phyloP scores from a whole-genome alignment of 2,329 filamentous ascomycete genomes.

The Coniochaeta sp. region DNA sequence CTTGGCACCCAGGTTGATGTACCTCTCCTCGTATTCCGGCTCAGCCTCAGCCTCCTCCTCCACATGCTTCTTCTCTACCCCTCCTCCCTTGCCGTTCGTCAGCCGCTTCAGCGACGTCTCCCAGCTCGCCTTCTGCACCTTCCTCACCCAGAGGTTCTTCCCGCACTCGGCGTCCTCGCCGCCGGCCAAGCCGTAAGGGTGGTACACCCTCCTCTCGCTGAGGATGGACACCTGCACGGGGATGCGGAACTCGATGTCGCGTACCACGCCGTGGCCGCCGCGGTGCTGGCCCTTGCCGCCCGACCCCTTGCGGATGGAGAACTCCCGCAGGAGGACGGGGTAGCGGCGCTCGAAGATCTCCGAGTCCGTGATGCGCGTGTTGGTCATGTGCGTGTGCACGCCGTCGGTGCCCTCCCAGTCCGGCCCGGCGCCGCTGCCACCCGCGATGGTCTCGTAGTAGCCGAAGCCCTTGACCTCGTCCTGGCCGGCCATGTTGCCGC shows the following conservation, averaged over 20 bases:
- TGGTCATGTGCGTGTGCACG: conserved; percentile 29
- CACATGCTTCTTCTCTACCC: too few species aligned
- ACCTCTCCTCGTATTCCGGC: conserved; percentile 29
- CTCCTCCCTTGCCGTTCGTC: conserved; percentile 16
- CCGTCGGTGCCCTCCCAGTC: conserved; percentile 62
- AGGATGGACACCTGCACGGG: conserved; percentile 65
- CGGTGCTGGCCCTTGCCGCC: conserved; percentile 28
- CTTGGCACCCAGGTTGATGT: conserved; percentile 51
- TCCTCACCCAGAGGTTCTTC: conserved; percentile 59
- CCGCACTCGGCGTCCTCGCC: conserved; percentile 62
- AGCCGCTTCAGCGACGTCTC: conserved; percentile 35
- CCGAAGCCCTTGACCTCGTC: conserved; percentile 67
- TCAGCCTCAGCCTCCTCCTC: conserved; percentile 23
- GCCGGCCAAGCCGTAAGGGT: conserved; percentile 65
- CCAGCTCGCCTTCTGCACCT: conserved; percentile 28
- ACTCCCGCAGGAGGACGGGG: conserved; percentile 23
- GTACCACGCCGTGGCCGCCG: conserved; percentile 61
- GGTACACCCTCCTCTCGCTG: conserved; percentile 61
- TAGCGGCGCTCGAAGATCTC: conserved; percentile 28
- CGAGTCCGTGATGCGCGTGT: conserved; percentile 28
- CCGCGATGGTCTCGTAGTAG: conserved; percentile 81
- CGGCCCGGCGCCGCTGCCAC: conserved; percentile 66
- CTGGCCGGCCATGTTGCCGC: conserved; percentile 53
- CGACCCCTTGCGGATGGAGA: conserved; percentile 18
- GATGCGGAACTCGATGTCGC: conserved; percentile 67